Conservation (phyloP, 768 basidiomycete species). For the Mycena sanguinolenta region DNA sequence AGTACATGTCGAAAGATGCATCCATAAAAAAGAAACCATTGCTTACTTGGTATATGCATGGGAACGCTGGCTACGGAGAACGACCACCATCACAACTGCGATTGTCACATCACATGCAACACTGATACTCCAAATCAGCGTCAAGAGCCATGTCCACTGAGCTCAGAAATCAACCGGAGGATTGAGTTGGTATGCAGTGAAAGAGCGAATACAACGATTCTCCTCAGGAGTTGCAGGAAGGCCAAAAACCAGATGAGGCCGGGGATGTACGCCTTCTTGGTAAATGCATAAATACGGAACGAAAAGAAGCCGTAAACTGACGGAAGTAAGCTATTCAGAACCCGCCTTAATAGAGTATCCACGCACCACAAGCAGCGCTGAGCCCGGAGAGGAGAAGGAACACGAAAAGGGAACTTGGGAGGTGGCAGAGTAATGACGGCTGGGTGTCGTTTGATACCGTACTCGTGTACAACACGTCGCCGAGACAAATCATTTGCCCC, state of each 20-base stretch:
- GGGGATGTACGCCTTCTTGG: neutral
- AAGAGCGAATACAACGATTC: neutral
- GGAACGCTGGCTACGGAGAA: neutral
- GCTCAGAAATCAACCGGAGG: fast-evolving
- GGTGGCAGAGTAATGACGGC: neutral
- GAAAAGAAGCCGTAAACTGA: neutral
- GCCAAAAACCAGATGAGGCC: neutral
- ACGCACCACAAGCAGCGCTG: neutral
- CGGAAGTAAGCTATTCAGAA: neutral
- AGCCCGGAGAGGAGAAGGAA: neutral
- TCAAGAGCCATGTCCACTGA: neutral
- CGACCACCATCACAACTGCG: neutral
- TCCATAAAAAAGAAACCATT: neutral
- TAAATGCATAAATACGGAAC: neutral
- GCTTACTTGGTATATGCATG: neutral
- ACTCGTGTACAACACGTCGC: neutral
- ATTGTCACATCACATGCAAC: neutral
- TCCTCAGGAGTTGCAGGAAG: neutral
- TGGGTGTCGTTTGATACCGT: constrained; percentile 2
- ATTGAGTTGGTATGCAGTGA: neutral
- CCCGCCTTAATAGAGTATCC: too few relatives aligned
- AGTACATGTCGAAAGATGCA: neutral
- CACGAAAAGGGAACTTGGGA: neutral
- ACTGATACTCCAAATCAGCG: neutral
- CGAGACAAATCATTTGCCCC: neutral